phyloP scores from a whole-genome alignment of 495 filamentous ascomycete species.

The Alectoria sarmentosa region DNA sequence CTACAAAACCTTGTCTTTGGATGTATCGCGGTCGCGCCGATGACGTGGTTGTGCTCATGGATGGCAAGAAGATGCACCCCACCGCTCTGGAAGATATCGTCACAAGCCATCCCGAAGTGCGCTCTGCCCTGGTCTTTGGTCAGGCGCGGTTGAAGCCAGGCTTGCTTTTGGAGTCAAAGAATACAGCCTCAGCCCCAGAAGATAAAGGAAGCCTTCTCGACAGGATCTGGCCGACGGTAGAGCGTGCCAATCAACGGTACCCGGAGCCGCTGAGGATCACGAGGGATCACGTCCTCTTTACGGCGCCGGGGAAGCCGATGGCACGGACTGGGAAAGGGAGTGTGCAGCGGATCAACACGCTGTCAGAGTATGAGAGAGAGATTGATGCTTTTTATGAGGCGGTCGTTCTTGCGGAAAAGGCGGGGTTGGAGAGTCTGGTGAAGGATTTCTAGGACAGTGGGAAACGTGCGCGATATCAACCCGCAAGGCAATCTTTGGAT shows the following conservation, averaged over 20 bases:
- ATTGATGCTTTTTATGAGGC: not conserved
- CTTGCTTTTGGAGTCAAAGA: conserved; percentile 42
- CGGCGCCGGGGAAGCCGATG: not conserved
- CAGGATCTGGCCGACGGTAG: conserved; percentile 30
- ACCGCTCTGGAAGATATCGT: conserved; percentile 24
- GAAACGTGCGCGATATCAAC: too few relatives aligned
- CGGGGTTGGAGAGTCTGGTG: not conserved
- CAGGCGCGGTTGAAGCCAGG: conserved; percentile 41
- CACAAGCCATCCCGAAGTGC: conserved; percentile 37
- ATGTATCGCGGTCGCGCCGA: conserved; percentile 43
- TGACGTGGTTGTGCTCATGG: conserved; percentile 51
- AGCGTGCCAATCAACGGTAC: conserved; percentile 40
- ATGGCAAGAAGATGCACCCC: conserved; percentile 43
- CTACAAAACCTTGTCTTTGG: conserved; percentile 38
- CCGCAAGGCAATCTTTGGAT: too few relatives aligned
- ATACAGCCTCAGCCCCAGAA: not conserved
- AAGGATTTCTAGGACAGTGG: not conserved
- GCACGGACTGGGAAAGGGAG: not conserved
- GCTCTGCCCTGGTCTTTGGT: conserved; percentile 44
- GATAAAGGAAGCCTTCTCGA: conserved; percentile 21
- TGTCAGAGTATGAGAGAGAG: not conserved
- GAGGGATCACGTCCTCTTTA: conserved; percentile 13
- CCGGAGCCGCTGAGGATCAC: conserved; percentile 35
- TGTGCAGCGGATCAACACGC: not conserved
- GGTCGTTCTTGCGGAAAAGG: not conserved